These are phyloP conservation scores for Kodamaea jinghongensis DNA, from an alignment of 805 yeast genomes.

Conservation along the genomic window DNA sequence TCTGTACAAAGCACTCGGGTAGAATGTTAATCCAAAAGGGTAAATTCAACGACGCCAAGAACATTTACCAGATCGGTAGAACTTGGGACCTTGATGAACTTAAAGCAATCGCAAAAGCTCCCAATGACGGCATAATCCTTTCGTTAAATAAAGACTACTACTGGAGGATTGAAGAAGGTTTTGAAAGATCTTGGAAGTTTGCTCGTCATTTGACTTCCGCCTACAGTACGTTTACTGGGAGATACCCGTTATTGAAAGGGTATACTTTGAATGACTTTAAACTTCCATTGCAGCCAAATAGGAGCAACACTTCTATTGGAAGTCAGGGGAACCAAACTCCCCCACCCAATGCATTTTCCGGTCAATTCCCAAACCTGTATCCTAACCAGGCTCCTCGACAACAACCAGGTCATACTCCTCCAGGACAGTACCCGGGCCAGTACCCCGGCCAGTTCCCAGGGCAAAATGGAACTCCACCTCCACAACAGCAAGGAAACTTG, in stretches of 20 bases:
- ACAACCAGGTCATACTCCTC: no score
- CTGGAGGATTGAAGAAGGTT: constrained; percentile 55
- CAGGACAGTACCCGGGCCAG: constrained; percentile 8
- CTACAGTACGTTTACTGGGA: constrained; percentile 35
- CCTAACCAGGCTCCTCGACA: no score
- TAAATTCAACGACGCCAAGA: constrained; percentile 65
- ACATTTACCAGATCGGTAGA: constrained; percentile 82
- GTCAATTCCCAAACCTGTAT: no score
- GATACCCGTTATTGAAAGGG: constrained; percentile 37
- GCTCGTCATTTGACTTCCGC: constrained; percentile 30
- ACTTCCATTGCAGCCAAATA: constrained; percentile 20
- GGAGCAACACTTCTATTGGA: background rate
- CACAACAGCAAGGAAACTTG: background rate
- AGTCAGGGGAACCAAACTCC: no score
- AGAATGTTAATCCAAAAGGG: constrained; percentile 80
- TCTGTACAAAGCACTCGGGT: constrained; percentile 64
- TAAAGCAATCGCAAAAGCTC: constrained; percentile 49
- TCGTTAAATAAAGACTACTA: constrained; percentile 74
- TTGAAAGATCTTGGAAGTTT: constrained; percentile 36
- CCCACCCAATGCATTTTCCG: no score
- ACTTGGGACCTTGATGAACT: constrained; percentile 86
- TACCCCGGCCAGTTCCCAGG: background rate
- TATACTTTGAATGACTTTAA: constrained; percentile 33
- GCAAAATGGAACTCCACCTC: background rate
- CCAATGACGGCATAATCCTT: constrained; percentile 56